Conservation (phyloP, 768 basidiomycete genomes). For the Agaricus subrufescens region DNA sequence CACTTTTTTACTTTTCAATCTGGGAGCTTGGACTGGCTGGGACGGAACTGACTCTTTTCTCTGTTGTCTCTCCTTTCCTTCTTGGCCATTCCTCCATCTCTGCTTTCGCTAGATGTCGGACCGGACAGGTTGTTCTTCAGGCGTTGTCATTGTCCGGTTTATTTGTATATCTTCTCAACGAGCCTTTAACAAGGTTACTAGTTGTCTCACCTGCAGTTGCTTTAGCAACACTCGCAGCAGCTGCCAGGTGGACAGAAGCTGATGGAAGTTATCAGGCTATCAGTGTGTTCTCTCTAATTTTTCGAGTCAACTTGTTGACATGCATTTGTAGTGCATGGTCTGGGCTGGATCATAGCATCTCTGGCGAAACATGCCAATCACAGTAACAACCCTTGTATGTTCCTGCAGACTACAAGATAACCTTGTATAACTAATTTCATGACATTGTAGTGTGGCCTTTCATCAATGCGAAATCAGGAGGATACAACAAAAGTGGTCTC, state of each 20-base stretch:
- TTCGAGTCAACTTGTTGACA: not conserved
- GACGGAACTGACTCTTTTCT: slow-evolving; percentile 70
- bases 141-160: slow-evolving; percentile 10
- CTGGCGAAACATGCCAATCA: slow-evolving; percentile 75
- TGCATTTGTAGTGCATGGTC: slow-evolving; percentile 45
- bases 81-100: slow-evolving; percentile 37
- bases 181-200: slow-evolving; percentile 9
- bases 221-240: not conserved
- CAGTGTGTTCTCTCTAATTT: slow-evolving; percentile 18
- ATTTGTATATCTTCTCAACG: slow-evolving; percentile 8
- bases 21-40: slow-evolving; percentile 88
- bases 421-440: not conserved
- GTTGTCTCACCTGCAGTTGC: slow-evolving; percentile 8
- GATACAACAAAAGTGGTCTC: slow-evolving; percentile 68
- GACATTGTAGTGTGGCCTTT: slow-evolving; percentile 67
- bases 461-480: slow-evolving; percentile 57
- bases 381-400: slow-evolving; percentile 71
- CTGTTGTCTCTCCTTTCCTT: slow-evolving; percentile 64
- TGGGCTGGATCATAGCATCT: slow-evolving; percentile 64
- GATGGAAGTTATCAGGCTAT: slow-evolving; percentile 46
- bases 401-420: slow-evolving; percentile 6
- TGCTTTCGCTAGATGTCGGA: slow-evolving; percentile 2
- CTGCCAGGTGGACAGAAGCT: not conserved
- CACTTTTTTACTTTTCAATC: slow-evolving; percentile 88
- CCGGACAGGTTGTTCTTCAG: slow-evolving; percentile 11